Base-by-base conservation (phyloP, 345 rosid species). In the Pistacia vera region DNA sequence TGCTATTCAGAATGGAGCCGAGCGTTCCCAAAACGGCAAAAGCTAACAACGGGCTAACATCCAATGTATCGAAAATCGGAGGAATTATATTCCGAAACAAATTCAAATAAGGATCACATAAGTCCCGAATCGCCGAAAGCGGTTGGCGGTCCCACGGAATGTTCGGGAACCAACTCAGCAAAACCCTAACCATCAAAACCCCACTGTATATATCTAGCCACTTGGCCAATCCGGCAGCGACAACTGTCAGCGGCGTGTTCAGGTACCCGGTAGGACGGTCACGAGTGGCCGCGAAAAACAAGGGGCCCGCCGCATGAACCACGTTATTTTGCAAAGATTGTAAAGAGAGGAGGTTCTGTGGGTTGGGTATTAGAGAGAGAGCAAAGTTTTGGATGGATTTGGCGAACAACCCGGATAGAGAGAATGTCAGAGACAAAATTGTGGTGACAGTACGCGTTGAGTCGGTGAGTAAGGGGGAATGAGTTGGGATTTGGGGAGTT, bases 91-190 rank as follows among this genome's bases (percentile, higher is more conserved):
- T 93, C 87, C 98, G 87, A 66, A 95, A 95, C 82, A 95, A 83
- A 79, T 90, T 93, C 75, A 95, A 80, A 61, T 95, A 93, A 4
- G 97, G 99, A 79, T 93, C 99, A 9, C 96, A 93, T 0, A 93
- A 86, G 83, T 90, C 98, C 73, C 96, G 84, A 6, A 93, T 89
- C 1, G 97, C 98, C 6, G 94, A 87, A 44, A 93, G 75, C 1
- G 98, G 97, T 84, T 91, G 98, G 28, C 92, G 81, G 58, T 95
- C 97, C 99, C 97, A 93, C 0, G 96, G 97, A 5, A 91, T 89
- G 76, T 95, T 95, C 0, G 97, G 99, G 81, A 95, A 95, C 99
- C 97, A 95, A 78, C 98, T 91, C 14, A 93, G 92, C 81, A 95
- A 85, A 58, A 95, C 99, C 86, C 98, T 86, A 59, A 95, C 92